Percentiles rank a stretch among this genome's conserved stretches.
Evolutionary conservation across 108 stramenopile genomes (phyloP).

Genomic region (Aureococcus anophagefferens): DNA sequence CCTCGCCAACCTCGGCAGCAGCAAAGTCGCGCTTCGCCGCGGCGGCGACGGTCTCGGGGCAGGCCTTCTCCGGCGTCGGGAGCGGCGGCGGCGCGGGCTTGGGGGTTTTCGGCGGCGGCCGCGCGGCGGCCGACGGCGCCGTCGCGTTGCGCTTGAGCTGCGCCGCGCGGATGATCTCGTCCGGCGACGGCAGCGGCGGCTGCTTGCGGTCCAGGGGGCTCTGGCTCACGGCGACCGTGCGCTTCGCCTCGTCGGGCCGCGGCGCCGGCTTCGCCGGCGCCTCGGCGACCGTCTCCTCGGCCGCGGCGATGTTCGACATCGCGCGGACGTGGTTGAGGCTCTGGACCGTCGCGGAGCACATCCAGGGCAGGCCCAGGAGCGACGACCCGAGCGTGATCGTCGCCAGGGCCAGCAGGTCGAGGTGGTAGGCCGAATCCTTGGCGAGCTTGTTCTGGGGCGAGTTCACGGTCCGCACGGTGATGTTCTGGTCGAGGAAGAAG

Average conservation of each 20-base stretch:
- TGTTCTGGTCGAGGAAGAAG: constrained; percentile 95
- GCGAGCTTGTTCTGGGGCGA: constrained; percentile 73
- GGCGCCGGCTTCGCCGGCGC: background rate
- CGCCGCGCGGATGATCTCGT: too few relatives aligned
- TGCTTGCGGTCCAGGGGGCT: too few relatives aligned
- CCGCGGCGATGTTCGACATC: constrained; percentile 27
- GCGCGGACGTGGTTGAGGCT: constrained; percentile 80
- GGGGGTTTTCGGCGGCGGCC: too few relatives aligned
- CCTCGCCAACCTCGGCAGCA: too few relatives aligned
- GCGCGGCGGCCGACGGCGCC: too few relatives aligned
- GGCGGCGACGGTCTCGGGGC: too few relatives aligned
- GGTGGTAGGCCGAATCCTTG: constrained; percentile 80
- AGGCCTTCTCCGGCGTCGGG: too few relatives aligned
- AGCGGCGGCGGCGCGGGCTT: too few relatives aligned
- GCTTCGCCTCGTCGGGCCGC: background rate
- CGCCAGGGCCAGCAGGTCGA: constrained; percentile 82
- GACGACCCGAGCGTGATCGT: constrained; percentile 54
- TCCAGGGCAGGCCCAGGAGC: constrained; percentile 86
- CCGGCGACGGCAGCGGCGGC: background rate
- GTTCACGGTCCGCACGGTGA: constrained; percentile 80
- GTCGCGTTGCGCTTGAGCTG: too few relatives aligned
- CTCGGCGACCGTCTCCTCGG: background rate
- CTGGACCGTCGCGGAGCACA: constrained; percentile 94
- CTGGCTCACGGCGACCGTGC: background rate
- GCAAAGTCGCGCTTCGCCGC: too few relatives aligned